A percentile compares a stretch with the other conserved stretches of the same genome.
These are phyloP conservation scores for Symbiodinium natans DNA, from an alignment of 73 alveolate species.

Conservation along the genomic window DNA sequence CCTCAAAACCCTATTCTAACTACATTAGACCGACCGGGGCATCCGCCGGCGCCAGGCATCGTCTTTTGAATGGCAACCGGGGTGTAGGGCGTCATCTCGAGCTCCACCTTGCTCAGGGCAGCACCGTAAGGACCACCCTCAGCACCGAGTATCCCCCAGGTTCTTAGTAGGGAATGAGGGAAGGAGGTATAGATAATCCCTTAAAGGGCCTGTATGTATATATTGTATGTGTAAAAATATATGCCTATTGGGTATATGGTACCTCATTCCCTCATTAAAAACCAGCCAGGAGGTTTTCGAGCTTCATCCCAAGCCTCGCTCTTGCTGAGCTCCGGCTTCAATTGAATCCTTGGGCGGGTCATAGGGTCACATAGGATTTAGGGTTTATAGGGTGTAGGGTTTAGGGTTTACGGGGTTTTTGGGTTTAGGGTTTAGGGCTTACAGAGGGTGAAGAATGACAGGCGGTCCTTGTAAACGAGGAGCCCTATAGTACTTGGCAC, in stretches of 20 bases:
- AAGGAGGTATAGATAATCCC: too few relatives aligned
- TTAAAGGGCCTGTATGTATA: too few relatives aligned
- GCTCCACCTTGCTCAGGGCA: not conserved
- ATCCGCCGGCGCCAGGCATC: slow-evolving; percentile 57
- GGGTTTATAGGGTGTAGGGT: too few relatives aligned
- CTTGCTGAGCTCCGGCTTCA: slow-evolving; percentile 78
- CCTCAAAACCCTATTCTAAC: not conserved
- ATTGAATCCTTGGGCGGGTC: slow-evolving; percentile 22
- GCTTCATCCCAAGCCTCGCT: slow-evolving; percentile 10
- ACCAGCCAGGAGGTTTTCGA: not conserved
- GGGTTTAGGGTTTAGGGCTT: too few relatives aligned
- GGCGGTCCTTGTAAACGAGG: not conserved
- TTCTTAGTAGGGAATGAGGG: too few relatives aligned
- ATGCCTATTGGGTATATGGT: too few relatives aligned
- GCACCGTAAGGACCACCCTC: not conserved
- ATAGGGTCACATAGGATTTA: too few relatives aligned
- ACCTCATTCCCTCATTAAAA: not conserved
- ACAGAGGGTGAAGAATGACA: not conserved
- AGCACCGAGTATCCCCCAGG: too few relatives aligned
- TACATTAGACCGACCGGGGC: not conserved
- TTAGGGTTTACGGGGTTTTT: too few relatives aligned
- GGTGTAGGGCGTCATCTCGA: slow-evolving; percentile 58
- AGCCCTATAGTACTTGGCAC: not conserved
- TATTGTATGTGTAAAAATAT: too few relatives aligned
- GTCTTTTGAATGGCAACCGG: slow-evolving; percentile 40